phyloP scores from a whole-genome alignment of 108 stramenopile species.

The Thalassiosira profunda region DNA sequence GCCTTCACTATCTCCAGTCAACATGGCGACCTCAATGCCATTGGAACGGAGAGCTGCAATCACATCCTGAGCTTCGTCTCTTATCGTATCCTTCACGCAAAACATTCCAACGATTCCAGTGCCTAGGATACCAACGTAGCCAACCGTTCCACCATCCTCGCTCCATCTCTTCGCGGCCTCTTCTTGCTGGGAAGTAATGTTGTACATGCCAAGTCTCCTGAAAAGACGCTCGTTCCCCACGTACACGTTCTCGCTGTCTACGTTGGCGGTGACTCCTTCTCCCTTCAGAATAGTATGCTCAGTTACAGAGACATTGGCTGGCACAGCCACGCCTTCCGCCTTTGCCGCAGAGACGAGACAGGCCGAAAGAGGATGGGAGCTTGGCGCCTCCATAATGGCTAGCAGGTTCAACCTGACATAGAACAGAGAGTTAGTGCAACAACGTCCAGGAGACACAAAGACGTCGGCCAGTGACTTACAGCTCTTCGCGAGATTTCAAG shows the following conservation, averaged over 20 bases:
- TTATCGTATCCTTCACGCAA: conserved; percentile 74
- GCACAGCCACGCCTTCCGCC: conserved; percentile 59
- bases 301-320: conserved; percentile 30
- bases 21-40: conserved; percentile 90
- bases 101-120: conserved; percentile 82
- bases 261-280: conserved; percentile 78
- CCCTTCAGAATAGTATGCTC: conserved; percentile 84
- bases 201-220: conserved; percentile 64
- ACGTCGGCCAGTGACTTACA: conserved; percentile 19
- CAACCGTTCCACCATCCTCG: conserved; percentile 76
- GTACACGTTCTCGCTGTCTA: conserved; percentile 60
- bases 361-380: conserved; percentile 85
- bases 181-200: conserved; percentile 30
- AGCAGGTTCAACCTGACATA: conserved; percentile 57
- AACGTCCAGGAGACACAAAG: background rate
- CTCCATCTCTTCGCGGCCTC: conserved; percentile 57
- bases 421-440: background rate
- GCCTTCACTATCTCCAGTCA: conserved; percentile 97
- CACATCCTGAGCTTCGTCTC: conserved; percentile 73
- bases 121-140: conserved; percentile 80
- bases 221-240: conserved; percentile 86
- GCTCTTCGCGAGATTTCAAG: conserved; percentile 48
- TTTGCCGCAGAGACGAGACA: conserved; percentile 81
- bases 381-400: conserved; percentile 82
- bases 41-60: conserved; percentile 49